Base-by-base conservation (phyloP, 2,329 filamentous ascomycete genomes). In the Diaporthe nobilis region DNA sequence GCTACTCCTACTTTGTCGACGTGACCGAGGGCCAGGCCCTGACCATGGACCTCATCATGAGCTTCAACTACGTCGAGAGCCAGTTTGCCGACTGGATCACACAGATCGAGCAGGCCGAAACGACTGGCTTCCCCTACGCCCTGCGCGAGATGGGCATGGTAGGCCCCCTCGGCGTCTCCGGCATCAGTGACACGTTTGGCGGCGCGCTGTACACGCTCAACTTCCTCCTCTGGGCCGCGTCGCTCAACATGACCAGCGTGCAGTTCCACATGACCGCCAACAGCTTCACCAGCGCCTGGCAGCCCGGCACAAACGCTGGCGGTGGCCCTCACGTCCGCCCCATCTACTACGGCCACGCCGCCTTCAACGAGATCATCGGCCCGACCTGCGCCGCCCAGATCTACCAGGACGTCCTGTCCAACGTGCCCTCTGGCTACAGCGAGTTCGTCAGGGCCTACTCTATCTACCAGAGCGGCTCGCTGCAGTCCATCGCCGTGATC, bases 231-330 rank as follows among this genome's bases (percentile, higher is more conserved):
- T 89, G 88, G 80, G 82, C 85, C 5, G 86, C 88, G 10, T 85
- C 84, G 8, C 82, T 88, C 55, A 87, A 86, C 76, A 85, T 89
- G 71, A 81, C 83, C 0, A 85, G 85, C 12, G 86, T 89, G 3
- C 84, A 88, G 77, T 86, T 89, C 83, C 88, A 89, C 83, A 88
- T 89, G 87, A 89, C 87, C 13, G 87, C 88, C 80, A 88, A 88
- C 80, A 88, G 87, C 76, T 86, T 86, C 78, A 86, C 87, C 9
- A 85, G 85, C 73, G 86, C 87, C 2, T 89, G 88, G 88, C 85
- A 87, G 77, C 88, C 88, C 22, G 82, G 86, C 51, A 68, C 81
- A 25, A 81, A 84, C 75, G 83, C 85, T 77, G 85, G 82, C 39
- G 83, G 80, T 7, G 80, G 81, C 37, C 84, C 86, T 1, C 85